Base-by-base conservation (phyloP, 768 basidiomycete genomes). In the Gymnopilus junonius region DNA sequence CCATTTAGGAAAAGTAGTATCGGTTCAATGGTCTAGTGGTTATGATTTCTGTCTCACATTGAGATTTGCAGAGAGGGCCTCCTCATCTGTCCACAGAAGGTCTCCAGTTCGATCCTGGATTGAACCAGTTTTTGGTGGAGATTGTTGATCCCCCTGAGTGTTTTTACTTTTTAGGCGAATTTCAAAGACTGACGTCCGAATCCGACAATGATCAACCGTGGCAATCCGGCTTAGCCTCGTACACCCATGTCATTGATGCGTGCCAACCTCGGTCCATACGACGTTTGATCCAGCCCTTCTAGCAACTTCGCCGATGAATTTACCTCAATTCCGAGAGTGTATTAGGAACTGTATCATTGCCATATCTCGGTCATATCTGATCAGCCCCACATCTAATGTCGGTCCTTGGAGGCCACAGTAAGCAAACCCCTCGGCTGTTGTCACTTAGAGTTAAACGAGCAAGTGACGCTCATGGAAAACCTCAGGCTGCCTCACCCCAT, bases 41-140 rank as follows among this genome's bases (percentile, higher is more conserved):
- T 80, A 81, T 81, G 79, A 81, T 81, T 77, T 79, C 76, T 79
- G 77, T 77, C 76, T 77, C 74, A 79, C 77, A 79, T 69, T 65
- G 61, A 43, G 61, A 63, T 62, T 66, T 17, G 48, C 46, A 39
- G 42, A 60, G 12, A 60, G 53, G 23, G 8, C 20, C 12, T n/a
- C 51, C 54, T 61, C 48, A 61, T 61, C 31, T 37, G 69, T 62
- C 27, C 77, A 77, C 77, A 79, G 76, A 77, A 76, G 77, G 76
- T 79, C 75, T 72, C 75, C 75, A 75, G 76, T 77, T 78, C 78
- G 74, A 79, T 73, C 75, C 76, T 75, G 76, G 76, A 74, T 76
- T 77, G 75, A 75, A 77, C 77, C 76, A 78, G 50, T 62, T 74
- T 75, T 74, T 69, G 29, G n/a, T 37, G 10, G 20, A 25, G 23